Percentiles rank a stretch among this genome's conserved stretches.
phyloP scores from a whole-genome alignment of 345 rosid species.

The Arabidopsis suecica region DNA sequence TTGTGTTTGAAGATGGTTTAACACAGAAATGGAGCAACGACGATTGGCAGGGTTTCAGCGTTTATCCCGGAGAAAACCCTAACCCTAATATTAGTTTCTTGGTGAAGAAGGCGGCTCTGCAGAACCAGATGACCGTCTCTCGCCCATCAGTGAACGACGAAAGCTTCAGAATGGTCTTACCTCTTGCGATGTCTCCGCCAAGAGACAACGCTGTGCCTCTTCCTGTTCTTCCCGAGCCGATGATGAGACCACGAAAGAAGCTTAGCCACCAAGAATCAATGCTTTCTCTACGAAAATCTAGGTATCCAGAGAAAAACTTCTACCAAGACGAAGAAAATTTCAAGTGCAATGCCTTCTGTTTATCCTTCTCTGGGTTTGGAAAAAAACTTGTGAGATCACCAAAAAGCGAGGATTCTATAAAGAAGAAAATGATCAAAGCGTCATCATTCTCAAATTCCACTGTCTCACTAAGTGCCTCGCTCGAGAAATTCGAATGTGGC shows the following conservation, averaged over 20 bases:
- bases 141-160: conserved; percentile 44
- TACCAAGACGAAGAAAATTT: conserved; percentile 48
- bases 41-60: conserved; percentile 31
- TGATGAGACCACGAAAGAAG: conserved; percentile 54
- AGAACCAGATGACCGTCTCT: conserved; percentile 29
- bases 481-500: conserved; percentile 91
- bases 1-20: conserved; percentile 35
- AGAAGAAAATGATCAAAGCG: conserved; percentile 43
- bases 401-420: conserved; percentile 36
- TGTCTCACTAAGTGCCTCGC: conserved; percentile 65
- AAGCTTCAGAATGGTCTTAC: conserved; percentile 61
- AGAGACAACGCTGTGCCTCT: conserved; percentile 43
- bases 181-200: conserved; percentile 43
- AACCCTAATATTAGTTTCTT: conserved; percentile 29
- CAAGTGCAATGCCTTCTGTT: conserved; percentile 75
- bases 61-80: conserved; percentile 34
- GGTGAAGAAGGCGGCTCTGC: conserved; percentile 30
- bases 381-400: conserved; percentile 59
- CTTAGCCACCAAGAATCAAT: conserved; percentile 40
- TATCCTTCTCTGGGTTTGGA: conserved; percentile 73
- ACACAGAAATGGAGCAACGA: conserved; percentile 24
- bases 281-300: conserved; percentile 20
- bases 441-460: conserved; percentile 41
- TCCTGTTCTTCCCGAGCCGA: conserved; percentile 43
- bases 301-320: conserved; percentile 22